Evolutionary conservation across 2,329 filamentous ascomycete genomes (phyloP).

Genomic region (Penicillium hesseltinei): DNA sequence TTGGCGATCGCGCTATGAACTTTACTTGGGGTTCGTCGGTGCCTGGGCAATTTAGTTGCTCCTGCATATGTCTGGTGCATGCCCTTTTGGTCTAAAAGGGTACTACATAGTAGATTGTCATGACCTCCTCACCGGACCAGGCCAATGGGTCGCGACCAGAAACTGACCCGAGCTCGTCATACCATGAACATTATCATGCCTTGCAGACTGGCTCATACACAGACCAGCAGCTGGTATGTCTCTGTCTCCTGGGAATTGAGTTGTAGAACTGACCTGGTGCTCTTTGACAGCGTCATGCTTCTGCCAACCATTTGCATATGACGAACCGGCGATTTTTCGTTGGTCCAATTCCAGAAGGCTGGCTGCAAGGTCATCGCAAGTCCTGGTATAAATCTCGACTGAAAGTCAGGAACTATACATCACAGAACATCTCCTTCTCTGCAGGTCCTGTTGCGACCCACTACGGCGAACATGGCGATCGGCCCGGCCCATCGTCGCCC

Average conservation of each 20-base stretch:
- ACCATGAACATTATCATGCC: conserved; percentile 31
- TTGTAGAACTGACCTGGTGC: conserved; percentile 4
- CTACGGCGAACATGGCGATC: conserved; percentile 38
- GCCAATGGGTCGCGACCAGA: conserved; percentile 20
- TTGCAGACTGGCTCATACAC: conserved; percentile 54
- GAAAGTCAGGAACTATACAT: conserved; percentile 47
- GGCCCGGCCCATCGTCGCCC: conserved; percentile 21
- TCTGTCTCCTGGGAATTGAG: neutral
- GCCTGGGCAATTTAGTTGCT: conserved; percentile 11
- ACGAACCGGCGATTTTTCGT: conserved; percentile 64
- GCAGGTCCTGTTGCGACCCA: conserved; percentile 46
- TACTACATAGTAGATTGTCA: conserved; percentile 15
- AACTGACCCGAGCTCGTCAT: conserved; percentile 11
- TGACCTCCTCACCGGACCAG: conserved; percentile 28
- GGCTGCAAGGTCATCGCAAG: conserved; percentile 62
- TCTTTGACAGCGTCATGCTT: conserved; percentile 55
- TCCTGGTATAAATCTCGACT: conserved; percentile 58
- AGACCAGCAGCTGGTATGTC: conserved; percentile 51
- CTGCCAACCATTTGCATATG: conserved; percentile 60
- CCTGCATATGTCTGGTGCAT: conserved; percentile 6
- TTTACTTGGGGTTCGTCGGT: conserved; percentile 1
- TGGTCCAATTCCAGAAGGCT: conserved; percentile 63
- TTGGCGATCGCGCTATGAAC: conserved; percentile 17
- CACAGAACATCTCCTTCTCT: conserved; percentile 52
- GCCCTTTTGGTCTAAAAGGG: conserved; percentile 6